Evolutionary conservation across 2,329 filamentous ascomycete genomes (phyloP).

Genomic region (Hypoxylon sp.): DNA sequence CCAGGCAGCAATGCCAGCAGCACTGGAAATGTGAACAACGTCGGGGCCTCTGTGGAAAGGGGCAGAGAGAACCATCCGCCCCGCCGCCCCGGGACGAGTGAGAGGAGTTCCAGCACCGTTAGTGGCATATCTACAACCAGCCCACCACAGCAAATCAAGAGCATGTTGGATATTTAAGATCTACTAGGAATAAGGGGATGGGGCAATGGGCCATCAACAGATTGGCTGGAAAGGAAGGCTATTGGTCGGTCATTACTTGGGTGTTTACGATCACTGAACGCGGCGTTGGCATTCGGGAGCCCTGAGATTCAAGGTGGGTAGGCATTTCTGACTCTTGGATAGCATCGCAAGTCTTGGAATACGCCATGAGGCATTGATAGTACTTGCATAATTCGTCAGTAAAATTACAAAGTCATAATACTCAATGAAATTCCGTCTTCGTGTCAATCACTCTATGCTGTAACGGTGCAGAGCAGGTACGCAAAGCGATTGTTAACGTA

Average conservation of each 20-base stretch:
- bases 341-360: neutral
- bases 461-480: too few species aligned
- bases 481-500: too few species aligned
- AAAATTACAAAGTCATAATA: neutral
- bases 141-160: conserved; percentile 66
- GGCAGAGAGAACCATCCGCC: conserved; percentile 35
- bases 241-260: conserved; percentile 30
- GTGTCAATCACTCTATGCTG: too few species aligned
- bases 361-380: neutral
- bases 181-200: neutral
- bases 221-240: conserved; percentile 2
- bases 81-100: conserved; percentile 49
- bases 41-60: conserved; percentile 49
- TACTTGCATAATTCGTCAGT: neutral
- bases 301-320: neutral
- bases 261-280: conserved; percentile 30
- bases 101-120: conserved; percentile 59
- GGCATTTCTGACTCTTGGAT: neutral
- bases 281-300: conserved; percentile 28
- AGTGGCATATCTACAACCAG: conserved; percentile 60
- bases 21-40: conserved; percentile 10
- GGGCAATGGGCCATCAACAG: neutral
- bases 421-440: neutral
- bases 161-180: conserved; percentile 68
- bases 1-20: conserved; percentile 52